These are phyloP conservation scores for Cordyceps militaris DNA, from an alignment of 2,329 filamentous ascomycete genomes.

Conservation along the genomic window DNA sequence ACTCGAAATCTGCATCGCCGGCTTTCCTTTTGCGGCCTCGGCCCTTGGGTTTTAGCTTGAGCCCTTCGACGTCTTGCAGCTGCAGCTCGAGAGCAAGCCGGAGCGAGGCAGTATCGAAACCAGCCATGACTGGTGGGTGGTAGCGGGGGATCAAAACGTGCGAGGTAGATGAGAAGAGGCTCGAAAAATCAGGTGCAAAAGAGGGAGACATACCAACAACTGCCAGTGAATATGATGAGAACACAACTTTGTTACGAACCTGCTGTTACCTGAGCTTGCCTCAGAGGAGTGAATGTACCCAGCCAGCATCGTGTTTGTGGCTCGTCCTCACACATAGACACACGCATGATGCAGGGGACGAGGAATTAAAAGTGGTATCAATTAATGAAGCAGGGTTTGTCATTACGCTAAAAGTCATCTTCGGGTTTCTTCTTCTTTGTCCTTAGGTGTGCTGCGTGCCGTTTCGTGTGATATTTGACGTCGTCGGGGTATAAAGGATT, in stretches of 20 bases:
- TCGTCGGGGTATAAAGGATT: slow-evolving; percentile 38
- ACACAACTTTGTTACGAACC: too few species aligned
- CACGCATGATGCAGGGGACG: neutral
- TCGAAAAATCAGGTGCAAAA: too few species aligned
- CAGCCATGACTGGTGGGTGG: neutral
- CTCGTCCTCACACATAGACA: neutral
- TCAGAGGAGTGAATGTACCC: neutral
- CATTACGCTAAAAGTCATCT: slow-evolving; percentile 10
- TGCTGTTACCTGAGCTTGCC: neutral
- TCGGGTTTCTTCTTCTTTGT: slow-evolving; percentile 18
- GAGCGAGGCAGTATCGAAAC: neutral
- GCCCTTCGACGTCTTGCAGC: neutral
- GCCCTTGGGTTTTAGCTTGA: neutral
- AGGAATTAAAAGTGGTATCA: neutral
- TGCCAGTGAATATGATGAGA: too few species aligned
- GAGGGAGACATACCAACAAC: too few species aligned
- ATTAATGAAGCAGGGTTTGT: neutral
- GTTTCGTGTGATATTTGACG: slow-evolving; percentile 35
- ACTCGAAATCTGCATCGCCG: neutral
- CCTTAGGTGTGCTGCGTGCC: slow-evolving; percentile 29
- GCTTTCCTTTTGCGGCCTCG: neutral
- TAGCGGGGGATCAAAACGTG: neutral
- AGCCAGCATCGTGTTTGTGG: neutral
- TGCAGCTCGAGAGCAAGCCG: neutral
- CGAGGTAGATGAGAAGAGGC: too few species aligned